Evolutionary conservation across 1,139 yeast genomes (phyloP).

Genomic region (Scheffersomyces quercinus): DNA sequence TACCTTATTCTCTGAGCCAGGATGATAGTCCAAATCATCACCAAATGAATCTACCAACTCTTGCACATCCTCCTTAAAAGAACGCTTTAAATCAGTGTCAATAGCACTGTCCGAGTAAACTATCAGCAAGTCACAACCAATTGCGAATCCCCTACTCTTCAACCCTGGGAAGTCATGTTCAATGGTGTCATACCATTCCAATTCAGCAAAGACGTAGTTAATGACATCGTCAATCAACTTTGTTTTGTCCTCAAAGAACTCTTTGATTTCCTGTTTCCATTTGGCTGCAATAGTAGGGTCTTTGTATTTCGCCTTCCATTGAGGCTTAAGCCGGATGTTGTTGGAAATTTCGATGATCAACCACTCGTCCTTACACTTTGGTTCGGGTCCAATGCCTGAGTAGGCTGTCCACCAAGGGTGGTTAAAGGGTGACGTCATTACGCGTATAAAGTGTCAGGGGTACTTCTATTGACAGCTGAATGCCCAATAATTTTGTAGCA

Average conservation of each 20-base stretch:
- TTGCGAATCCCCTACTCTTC: slow-evolving; percentile 7
- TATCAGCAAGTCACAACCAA: slow-evolving; percentile 22
- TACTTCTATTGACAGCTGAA: no score
- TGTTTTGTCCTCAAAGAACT: slow-evolving; percentile 15
- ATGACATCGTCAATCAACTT: slow-evolving; percentile 18
- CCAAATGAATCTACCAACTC: slow-evolving; percentile 15
- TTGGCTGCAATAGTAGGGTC: slow-evolving; percentile 24
- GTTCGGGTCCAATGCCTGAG: slow-evolving; percentile 14
- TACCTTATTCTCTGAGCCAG: slow-evolving; percentile 34
- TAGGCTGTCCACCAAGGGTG: slow-evolving; percentile 15
- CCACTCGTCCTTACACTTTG: slow-evolving; percentile 17
- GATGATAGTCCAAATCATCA: slow-evolving; percentile 35
- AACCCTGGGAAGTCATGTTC: slow-evolving; percentile 12
- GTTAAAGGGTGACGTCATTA: slow-evolving; percentile 6
- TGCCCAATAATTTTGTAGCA: no score
- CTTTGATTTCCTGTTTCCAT: slow-evolving; percentile 31
- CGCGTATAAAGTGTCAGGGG: no score
- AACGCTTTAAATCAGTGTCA: slow-evolving; percentile 6
- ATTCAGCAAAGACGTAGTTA: slow-evolving; percentile 26
- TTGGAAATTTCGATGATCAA: slow-evolving; percentile 9
- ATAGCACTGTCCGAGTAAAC: slow-evolving; percentile 16
- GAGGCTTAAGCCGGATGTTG: slow-evolving; percentile 20
- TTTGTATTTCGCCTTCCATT: slow-evolving; percentile 34
- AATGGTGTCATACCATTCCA: slow-evolving; percentile 27
- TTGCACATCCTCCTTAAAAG: slow-evolving; percentile 11